Evolutionary conservation across 495 filamentous ascomycete species (phyloP).

Genomic region (Daldinia grandis): DNA sequence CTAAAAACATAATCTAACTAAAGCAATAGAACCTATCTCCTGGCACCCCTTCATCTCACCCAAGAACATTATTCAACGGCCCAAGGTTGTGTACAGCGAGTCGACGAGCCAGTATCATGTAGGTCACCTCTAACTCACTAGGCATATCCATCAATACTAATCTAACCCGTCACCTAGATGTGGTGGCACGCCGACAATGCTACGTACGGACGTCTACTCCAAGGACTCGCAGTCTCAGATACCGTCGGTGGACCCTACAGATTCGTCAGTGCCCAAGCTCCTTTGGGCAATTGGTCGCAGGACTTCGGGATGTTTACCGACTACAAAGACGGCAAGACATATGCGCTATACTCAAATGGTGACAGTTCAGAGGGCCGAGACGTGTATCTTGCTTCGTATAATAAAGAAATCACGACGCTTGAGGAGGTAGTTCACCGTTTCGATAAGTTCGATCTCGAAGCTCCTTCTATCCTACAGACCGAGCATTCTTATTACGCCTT

Average conservation of each 20-base stretch:
- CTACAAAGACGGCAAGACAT: constrained; percentile 52
- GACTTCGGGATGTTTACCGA: constrained; percentile 59
- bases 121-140: constrained; percentile 12
- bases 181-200: constrained; percentile 60
- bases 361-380: constrained; percentile 52
- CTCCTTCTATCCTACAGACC: constrained; percentile 55
- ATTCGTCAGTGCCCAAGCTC: constrained; percentile 51
- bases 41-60: constrained; percentile 51
- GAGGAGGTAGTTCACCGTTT: constrained; percentile 53
- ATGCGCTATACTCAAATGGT: constrained; percentile 57
- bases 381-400: constrained; percentile 53
- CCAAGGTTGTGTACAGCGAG: constrained; percentile 56
- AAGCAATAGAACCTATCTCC: constrained; percentile 44
- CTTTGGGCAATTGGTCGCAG: constrained; percentile 58
- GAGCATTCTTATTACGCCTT: constrained; percentile 55
- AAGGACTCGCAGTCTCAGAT: constrained; percentile 52
- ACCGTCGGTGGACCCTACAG: constrained; percentile 53
- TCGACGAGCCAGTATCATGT: constrained; percentile 50
- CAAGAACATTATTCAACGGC: constrained; percentile 53
- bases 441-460: constrained; percentile 58
- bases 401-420: constrained; percentile 48
- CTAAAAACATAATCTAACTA: constrained; percentile 5
- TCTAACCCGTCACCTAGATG: constrained; percentile 48
- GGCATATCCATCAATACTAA: constrained; percentile 8
- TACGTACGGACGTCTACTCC: constrained; percentile 53